Evolutionary conservation across 1,284 basidiomycete genomes (phyloP), one percentile per base, ranked within the genome.

Genomic region (Tremellales sp.): DNA sequence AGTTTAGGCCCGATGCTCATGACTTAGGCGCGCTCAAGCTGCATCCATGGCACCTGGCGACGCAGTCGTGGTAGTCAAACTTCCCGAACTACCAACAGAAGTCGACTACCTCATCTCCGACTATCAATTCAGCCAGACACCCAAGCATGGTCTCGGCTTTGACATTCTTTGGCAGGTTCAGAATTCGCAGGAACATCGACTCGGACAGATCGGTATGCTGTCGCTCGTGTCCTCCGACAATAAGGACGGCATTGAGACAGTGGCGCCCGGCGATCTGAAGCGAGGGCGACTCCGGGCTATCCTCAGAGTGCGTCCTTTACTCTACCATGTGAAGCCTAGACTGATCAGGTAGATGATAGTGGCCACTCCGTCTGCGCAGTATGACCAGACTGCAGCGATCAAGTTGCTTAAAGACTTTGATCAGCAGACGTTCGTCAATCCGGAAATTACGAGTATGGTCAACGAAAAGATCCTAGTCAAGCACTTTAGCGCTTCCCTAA

Each of bases 141-240:
- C n/a, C n/a, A n/a, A 33, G 29, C 29, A 8, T n/a, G 29, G n/a
- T 33, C n/a, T 33, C 8, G 29, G 36, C 13, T n/a, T 68, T 87
- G 84, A 83, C 85, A 78, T 58, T 76, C 77, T 2, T 62, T 75
- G 10, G 82, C 84, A 48, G 23, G 21, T 19, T 2, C 86, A 88
- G 58, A 86, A 88, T 65, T 80, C 79, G 17, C 82, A 87, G 42
- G 87, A 89, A 67, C 85, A 85, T 61, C 78, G 79, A 31, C 67
- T 87, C 47, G 72, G 83, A 25, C 77, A 78, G 43, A 77, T 82
- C 42, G 76, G 84, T 1, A 81, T 86, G 52, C 77, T 79, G 10
- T 74, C 72, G n/a, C 69, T 77, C 26, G 56, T 73, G 1, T 15
- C 8, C 10, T 31, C 29, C 10, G 29, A 31, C 8, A 15, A 31